phyloP scores from a whole-genome alignment of 208 protist species.

The Balamuthia mandrillaris region DNA sequence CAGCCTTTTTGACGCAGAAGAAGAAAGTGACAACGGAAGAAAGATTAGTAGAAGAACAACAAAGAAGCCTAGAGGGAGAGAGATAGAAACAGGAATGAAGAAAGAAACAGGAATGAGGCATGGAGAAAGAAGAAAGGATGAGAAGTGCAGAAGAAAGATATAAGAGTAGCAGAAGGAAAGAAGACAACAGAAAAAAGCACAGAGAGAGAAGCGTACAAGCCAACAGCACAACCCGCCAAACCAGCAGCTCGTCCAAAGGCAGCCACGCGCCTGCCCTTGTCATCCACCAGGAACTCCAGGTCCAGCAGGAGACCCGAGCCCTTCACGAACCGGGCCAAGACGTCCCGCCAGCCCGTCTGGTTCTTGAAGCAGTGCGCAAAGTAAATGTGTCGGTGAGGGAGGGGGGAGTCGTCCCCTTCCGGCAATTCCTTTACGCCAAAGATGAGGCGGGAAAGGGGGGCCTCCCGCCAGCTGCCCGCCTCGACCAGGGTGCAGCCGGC shows the following conservation, averaged over 20 bases:
- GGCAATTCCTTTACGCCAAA: constrained; percentile 61
- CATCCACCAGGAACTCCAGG: constrained; percentile 70
- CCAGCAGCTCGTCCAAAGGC: constrained; percentile 73
- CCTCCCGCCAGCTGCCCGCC: constrained; percentile 47
- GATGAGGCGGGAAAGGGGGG: constrained; percentile 59
- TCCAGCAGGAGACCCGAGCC: constrained; percentile 54
- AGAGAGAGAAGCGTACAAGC: constrained; percentile 21
- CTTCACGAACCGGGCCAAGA: constrained; percentile 56
- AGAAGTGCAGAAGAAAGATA: background rate
- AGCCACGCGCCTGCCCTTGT: constrained; percentile 54
- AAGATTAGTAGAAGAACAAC: background rate
- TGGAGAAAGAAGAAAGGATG: background rate
- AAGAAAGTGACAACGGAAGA: background rate
- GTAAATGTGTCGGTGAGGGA: constrained; percentile 69
- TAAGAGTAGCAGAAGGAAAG: background rate
- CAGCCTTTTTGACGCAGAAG: background rate
- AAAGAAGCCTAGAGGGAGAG: background rate
- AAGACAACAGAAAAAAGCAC: no score
- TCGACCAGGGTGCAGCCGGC: constrained; percentile 5
- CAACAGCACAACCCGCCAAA: constrained; percentile 61
- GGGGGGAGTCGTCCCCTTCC: background rate
- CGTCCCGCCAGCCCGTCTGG: constrained; percentile 66
- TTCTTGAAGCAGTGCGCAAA: constrained; percentile 76
- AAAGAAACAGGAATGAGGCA: background rate
- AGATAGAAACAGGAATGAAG: background rate